Evolutionary conservation across 2,329 filamentous ascomycete species (phyloP).

Genomic region (Diaporthe aspalathi): DNA sequence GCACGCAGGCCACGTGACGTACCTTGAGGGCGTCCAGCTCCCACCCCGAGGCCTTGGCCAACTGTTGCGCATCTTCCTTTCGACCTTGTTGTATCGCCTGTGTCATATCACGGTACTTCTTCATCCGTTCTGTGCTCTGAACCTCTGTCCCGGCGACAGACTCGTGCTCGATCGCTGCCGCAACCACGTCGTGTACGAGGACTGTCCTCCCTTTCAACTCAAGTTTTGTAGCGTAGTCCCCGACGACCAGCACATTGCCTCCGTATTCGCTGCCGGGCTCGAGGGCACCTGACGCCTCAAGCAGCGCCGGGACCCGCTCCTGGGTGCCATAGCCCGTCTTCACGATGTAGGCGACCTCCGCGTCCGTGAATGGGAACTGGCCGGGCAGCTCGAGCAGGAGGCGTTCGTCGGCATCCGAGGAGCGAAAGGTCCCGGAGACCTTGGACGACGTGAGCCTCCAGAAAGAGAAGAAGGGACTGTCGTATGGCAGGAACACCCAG

Average conservation of each 20-base stretch:
- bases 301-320: constrained; percentile 58
- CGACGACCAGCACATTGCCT: constrained; percentile 60
- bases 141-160: constrained; percentile 47
- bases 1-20: constrained; percentile 43
- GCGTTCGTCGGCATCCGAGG: constrained; percentile 50
- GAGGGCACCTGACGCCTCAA: constrained; percentile 56
- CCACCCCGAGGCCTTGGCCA: constrained; percentile 58
- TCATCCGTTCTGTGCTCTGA: constrained; percentile 49
- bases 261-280: constrained; percentile 48
- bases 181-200: constrained; percentile 56
- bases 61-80: constrained; percentile 50
- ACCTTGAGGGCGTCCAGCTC: constrained; percentile 64
- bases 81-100: constrained; percentile 53
- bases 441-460: constrained; percentile 44
- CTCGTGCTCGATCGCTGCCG: constrained; percentile 44
- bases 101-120: constrained; percentile 55
- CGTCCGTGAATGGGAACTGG: constrained; percentile 57
- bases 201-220: constrained; percentile 44
- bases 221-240: constrained; percentile 58
- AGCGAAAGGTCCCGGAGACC: constrained; percentile 46
- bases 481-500: constrained; percentile 46
- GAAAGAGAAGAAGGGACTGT: constrained; percentile 44
- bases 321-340: constrained; percentile 69
- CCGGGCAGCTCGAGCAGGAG: constrained; percentile 54
- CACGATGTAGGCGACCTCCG: constrained; percentile 63